These are phyloP conservation scores for Aaosphaeria arxii DNA, from an alignment of 2,329 filamentous ascomycete genomes.

Conservation along the genomic window DNA sequence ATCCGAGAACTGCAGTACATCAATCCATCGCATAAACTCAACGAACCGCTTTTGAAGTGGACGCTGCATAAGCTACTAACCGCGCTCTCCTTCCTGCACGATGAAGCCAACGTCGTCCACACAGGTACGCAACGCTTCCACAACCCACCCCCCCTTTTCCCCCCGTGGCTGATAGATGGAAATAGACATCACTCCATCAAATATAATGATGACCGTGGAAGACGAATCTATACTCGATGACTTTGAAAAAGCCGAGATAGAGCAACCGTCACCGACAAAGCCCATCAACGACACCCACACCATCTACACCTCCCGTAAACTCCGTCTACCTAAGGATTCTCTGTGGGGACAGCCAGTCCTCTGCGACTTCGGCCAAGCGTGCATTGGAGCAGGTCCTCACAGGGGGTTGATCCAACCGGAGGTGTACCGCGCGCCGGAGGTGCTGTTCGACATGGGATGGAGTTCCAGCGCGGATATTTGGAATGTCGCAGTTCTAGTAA, in stretches of 20 bases:
- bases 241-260: constrained; percentile 37
- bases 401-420: constrained; percentile 34
- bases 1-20: constrained; percentile 21
- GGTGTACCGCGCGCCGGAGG: constrained; percentile 41
- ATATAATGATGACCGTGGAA: constrained; percentile 39
- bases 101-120: constrained; percentile 46
- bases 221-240: constrained; percentile 36
- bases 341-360: constrained; percentile 33
- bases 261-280: constrained; percentile 39
- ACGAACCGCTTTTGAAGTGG: constrained; percentile 16
- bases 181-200: constrained; percentile 44
- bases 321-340: constrained; percentile 30
- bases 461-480: constrained; percentile 39
- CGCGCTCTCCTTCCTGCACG: constrained; percentile 45
- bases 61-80: constrained; percentile 36
- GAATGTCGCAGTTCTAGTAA: constrained; percentile 37
- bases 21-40: constrained; percentile 13
- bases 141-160: neutral
- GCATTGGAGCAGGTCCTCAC: constrained; percentile 25
- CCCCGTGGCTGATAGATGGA: constrained; percentile 1
- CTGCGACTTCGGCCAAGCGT: constrained; percentile 37
- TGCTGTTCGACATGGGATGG: constrained; percentile 38
- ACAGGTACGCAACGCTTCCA: constrained; percentile 31
- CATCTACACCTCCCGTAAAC: constrained; percentile 16
- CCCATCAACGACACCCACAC: constrained; percentile 21